A percentile compares a stretch with the other conserved stretches of the same genome.
These are phyloP conservation scores for Kwoniella sp. DNA, from an alignment of 768 basidiomycete species.

Conservation along the genomic window DNA sequence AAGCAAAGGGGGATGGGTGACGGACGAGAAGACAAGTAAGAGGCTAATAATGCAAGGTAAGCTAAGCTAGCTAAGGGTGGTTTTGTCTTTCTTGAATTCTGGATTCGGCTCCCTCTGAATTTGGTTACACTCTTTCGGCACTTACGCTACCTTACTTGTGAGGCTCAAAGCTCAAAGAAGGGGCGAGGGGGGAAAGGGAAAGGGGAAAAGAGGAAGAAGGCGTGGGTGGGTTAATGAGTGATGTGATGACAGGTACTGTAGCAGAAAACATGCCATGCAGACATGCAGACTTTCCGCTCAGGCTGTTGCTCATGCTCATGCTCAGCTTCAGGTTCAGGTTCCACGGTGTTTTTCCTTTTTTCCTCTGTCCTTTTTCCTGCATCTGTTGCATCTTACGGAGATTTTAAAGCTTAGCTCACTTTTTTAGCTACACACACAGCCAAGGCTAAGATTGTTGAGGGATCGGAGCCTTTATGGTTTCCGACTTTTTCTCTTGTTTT, in stretches of 20 bases:
- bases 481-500: not conserved
- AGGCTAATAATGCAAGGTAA: no score
- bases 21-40: no score
- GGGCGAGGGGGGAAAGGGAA: not conserved
- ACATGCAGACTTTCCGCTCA: no score
- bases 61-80: no score
- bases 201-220: not conserved
- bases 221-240: not conserved
- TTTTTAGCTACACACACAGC: not conserved
- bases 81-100: not conserved
- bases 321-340: not conserved
- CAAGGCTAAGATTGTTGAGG: not conserved
- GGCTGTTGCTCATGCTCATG: not conserved
- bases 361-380: no score
- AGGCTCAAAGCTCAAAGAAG: no score
- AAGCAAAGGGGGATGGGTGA: no score
- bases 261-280: no score
- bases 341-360: not conserved
- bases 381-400: not conserved
- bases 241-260: no score
- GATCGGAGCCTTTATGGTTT: not conserved
- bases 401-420: not conserved
- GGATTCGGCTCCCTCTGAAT: not conserved
- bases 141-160: no score
- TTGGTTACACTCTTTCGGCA: constrained; percentile 2